Evolutionary conservation across 2,329 filamentous ascomycete genomes (phyloP).

Genomic region (Penicillium palitans): DNA sequence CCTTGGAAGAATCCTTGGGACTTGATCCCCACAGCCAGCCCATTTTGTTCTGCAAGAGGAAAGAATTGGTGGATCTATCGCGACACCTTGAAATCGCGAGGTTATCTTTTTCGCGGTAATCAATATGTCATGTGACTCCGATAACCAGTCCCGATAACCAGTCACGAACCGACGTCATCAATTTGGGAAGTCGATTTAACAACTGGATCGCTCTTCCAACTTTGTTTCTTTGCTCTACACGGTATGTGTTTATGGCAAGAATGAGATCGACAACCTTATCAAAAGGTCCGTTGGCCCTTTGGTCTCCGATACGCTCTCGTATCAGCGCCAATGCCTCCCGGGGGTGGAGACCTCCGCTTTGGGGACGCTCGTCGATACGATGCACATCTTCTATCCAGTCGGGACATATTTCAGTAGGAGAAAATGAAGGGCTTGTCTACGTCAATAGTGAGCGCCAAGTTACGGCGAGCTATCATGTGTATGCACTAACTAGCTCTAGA

Average conservation of each 20-base stretch:
- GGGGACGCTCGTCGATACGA: slow-evolving; percentile 19
- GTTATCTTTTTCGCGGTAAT: slow-evolving; percentile 11
- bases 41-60: slow-evolving; percentile 35
- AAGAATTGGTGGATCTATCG: slow-evolving; percentile 1
- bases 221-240: background rate
- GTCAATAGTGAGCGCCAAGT: slow-evolving; percentile 69
- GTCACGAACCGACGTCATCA: slow-evolving; percentile 12
- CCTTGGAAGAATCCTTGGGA: slow-evolving; percentile 20
- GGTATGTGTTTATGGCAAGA: slow-evolving; percentile 1
- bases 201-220: background rate
- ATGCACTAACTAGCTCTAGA: slow-evolving; percentile 51
- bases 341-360: slow-evolving; percentile 19
- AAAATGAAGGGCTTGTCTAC: slow-evolving; percentile 82
- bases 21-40: slow-evolving; percentile 49
- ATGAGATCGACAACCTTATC: slow-evolving; percentile 25
- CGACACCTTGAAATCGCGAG: slow-evolving; percentile 1
- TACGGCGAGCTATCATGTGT: slow-evolving; percentile 5
- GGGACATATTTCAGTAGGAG: slow-evolving; percentile 75
- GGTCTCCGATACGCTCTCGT: slow-evolving; percentile 3
- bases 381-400: slow-evolving; percentile 62
- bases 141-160: slow-evolving; percentile 3
- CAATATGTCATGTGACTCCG: slow-evolving; percentile 3
- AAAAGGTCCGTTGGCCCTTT: slow-evolving; percentile 11
- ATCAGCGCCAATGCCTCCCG: slow-evolving; percentile 2
- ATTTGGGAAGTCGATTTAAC: background rate